Evolutionary conservation across 2,329 filamentous ascomycete species (phyloP), one percentile per base, ranked within the genome.

Genomic region (Achaetomium macrosporum): DNA sequence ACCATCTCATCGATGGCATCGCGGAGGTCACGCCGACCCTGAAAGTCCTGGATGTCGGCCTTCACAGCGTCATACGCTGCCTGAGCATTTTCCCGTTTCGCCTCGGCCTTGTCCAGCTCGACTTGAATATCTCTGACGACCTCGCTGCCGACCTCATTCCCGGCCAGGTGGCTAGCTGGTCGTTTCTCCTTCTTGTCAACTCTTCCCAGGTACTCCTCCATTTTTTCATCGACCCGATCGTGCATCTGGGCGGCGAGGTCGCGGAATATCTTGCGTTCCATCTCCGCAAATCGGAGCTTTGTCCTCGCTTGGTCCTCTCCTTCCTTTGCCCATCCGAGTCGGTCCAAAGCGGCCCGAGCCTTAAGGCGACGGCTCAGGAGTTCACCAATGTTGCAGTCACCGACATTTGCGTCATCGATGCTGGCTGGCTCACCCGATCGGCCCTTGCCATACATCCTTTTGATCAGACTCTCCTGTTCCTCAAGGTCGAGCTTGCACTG

Each of bases 1-100:
- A 64, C 57, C 37, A 66, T 37, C 9, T 59, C 59, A 11, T 66
- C 63, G 15, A 66, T 41, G 9, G 62, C 61, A 29, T 66, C 62
- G 9, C 64, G 63, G 16, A 66, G 53, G 15, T 57, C 54, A 29
- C 47, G 43, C 31, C 61, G 55, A 2, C 35, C 30, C 6, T 56
- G 42, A 47, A 66, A 65, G 50, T 61, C 61, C 6, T 56, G 30
- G 19, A 64, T 54, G 16, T 62, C 57, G 13, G 50, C 41, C 17
- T 30, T 6, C 1, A 43, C 19, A 2, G 30, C 16, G 1, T 31
- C 29, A 33, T 41, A 45, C 13, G 40, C 12, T 1, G 15, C 30
- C 13, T 39, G 25, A 1, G 54, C 57, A 1, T 10, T 9, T 20
- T 51, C 31, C 8, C 55, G 41, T 3, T 47, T 35, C 20, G n/a